phyloP scores from a whole-genome alignment of 768 basidiomycete species.

The Leccinum olivaceopallidum region DNA sequence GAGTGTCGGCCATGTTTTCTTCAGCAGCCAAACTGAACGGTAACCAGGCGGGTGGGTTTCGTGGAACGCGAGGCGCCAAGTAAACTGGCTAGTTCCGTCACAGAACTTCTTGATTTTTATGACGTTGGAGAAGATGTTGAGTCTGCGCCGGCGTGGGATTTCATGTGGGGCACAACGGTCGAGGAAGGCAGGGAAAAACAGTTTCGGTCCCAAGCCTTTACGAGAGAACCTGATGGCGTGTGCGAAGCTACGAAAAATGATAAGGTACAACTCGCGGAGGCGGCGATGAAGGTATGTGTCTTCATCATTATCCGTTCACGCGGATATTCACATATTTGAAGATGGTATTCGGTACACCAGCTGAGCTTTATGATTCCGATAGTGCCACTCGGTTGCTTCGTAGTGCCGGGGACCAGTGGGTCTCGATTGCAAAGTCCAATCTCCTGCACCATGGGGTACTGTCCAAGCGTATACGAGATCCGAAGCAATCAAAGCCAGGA shows the following conservation, averaged over 20 bases:
- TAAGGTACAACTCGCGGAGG: constrained; percentile 56
- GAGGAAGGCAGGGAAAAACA: constrained; percentile 79
- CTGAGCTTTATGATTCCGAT: constrained; percentile 66
- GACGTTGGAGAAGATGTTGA: constrained; percentile 49
- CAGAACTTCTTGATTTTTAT: constrained; percentile 45
- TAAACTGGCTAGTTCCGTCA: constrained; percentile 45
- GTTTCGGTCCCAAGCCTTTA: constrained; percentile 57
- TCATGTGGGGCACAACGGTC: constrained; percentile 68
- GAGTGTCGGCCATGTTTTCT: constrained; percentile 34
- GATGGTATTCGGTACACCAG: constrained; percentile 79
- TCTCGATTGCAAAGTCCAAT: constrained; percentile 55
- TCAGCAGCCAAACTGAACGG: constrained; percentile 15
- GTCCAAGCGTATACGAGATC: constrained; percentile 65
- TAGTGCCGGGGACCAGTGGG: constrained; percentile 53
- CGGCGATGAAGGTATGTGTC: constrained; percentile 63
- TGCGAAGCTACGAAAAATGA: constrained; percentile 31
- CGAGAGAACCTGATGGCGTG: constrained; percentile 39
- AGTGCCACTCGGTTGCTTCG: constrained; percentile 57
- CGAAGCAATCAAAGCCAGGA: constrained; percentile 64
- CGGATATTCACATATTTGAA: constrained; percentile 30
- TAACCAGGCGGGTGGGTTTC: constrained; percentile 61
- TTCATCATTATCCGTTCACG: not conserved
- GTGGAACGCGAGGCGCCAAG: constrained; percentile 42
- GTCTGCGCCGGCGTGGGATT: constrained; percentile 59
- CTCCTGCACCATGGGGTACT: constrained; percentile 67